Evolutionary conservation across 257 asterid species (phyloP).

Genomic region (Verbascum thapsus): DNA sequence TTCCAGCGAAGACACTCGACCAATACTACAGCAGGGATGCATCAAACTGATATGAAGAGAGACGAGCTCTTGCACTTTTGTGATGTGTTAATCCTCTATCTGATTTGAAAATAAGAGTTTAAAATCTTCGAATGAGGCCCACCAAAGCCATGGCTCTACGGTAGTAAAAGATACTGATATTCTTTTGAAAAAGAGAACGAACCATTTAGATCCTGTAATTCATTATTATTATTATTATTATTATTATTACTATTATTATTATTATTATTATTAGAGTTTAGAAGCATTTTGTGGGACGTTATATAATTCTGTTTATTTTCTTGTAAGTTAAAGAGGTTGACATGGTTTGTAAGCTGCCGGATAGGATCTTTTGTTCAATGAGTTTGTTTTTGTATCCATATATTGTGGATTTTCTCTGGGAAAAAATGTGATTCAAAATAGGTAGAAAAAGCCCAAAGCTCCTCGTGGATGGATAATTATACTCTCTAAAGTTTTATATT

Average conservation of each 20-base stretch:
- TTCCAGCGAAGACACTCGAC: slow-evolving; percentile 97
- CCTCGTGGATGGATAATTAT: too few species aligned
- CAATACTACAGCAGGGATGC: slow-evolving; percentile 89
- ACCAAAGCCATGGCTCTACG: slow-evolving; percentile 31
- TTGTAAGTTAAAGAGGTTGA: too few species aligned
- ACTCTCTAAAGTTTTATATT: too few species aligned
- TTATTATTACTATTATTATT: too few species aligned
- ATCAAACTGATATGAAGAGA: slow-evolving; percentile 45
- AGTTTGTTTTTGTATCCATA: slow-evolving; percentile 12
- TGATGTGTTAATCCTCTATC: slow-evolving; percentile 17
- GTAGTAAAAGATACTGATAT: slow-evolving; percentile 29
- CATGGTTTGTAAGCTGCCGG: slow-evolving; percentile 23
- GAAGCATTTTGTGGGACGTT: slow-evolving; percentile 16
- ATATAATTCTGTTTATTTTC: slow-evolving; percentile 14
- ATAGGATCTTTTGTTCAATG: slow-evolving; percentile 5
- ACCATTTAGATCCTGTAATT: slow-evolving; percentile 35
- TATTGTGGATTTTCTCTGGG: too few species aligned
- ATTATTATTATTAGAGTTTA: too few species aligned
- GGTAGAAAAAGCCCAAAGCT: too few species aligned
- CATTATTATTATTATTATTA: slow-evolving; percentile 39
- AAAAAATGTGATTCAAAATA: too few species aligned
- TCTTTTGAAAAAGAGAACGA: slow-evolving; percentile 39
- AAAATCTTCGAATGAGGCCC: slow-evolving; percentile 36
- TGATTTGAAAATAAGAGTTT: slow-evolving; percentile 42
- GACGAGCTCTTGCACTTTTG: slow-evolving; percentile 14